Evolutionary conservation across 768 basidiomycete genomes (phyloP).

Genomic region (Hypsizygus marmoreus): DNA sequence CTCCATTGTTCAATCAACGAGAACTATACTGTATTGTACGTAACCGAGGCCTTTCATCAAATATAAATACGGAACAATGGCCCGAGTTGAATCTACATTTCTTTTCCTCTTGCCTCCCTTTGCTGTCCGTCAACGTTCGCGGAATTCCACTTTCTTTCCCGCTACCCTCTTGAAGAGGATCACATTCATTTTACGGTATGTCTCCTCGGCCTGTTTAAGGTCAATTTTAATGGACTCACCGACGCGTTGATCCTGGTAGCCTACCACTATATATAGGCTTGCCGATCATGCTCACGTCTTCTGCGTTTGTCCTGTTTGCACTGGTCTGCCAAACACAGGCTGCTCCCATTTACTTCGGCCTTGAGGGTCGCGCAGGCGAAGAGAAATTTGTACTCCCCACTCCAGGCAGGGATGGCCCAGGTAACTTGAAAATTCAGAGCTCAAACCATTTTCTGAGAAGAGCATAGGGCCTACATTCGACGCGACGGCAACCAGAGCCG

Average conservation of each 20-base stretch:
- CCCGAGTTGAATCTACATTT: slow-evolving; percentile 1
- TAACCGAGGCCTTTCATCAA: not conserved
- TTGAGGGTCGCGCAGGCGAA: slow-evolving; percentile 7
- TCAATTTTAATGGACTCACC: too few species aligned
- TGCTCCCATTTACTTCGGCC: slow-evolving; percentile 4
- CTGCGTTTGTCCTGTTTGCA: slow-evolving; percentile 4
- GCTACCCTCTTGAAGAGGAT: slow-evolving; percentile 18
- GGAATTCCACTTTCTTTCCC: slow-evolving; percentile 4
- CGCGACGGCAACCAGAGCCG: slow-evolving; percentile 28
- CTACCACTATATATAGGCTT: not conserved
- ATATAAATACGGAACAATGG: not conserved
- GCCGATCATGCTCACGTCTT: slow-evolving; percentile 3
- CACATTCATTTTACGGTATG: slow-evolving; percentile 4
- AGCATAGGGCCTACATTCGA: slow-evolving; percentile 28
- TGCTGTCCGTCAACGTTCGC: not conserved
- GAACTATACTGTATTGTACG: slow-evolving; percentile 1
- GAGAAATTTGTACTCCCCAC: slow-evolving; percentile 22
- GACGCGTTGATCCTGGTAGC: not conserved
- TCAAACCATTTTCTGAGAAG: not conserved
- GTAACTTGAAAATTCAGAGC: slow-evolving; percentile 5
- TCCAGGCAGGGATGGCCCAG: slow-evolving; percentile 22
- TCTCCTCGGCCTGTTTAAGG: too few species aligned
- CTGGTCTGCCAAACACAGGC: slow-evolving; percentile 8
- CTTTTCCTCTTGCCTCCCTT: not conserved
- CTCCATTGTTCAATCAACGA: not conserved